Base-by-base conservation (phyloP, 2,329 filamentous ascomycete genomes). In the Cladophialophora psammophila region DNA sequence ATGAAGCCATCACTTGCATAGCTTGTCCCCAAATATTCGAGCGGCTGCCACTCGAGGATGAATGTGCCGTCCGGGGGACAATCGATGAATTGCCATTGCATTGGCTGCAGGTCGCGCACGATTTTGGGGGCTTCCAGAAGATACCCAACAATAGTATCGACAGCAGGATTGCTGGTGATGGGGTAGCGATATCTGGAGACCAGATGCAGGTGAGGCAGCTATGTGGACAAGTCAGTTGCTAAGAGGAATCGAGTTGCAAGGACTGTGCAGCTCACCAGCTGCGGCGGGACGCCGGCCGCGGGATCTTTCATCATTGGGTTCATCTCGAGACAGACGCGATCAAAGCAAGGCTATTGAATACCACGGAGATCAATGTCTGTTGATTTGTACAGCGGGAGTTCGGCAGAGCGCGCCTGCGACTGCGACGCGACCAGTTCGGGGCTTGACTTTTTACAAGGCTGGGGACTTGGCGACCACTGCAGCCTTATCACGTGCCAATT, bases 41-140 rank as follows among this genome's bases (percentile, higher is more conserved):
- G 83, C 1, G 94, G 91, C 78, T 97, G 93, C 94, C 94, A 98
- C 60, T 91, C 91, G 70, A 98, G 84, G 76, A 95, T 87, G 53
- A 97, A 86, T 8, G 90, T 90, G 64, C 93, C 93, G 79, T 96
- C 92, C 60, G 85, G 85, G 10, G 94, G 94, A 61, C 88, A 87
- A 74, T 95, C 89, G 64, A 98, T 87, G 78, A 94, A 97, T 54
- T 91, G 94, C 94, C 94, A 99, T 80, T 90, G 92, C 85, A 99
- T 94, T 2, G 94, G 88, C 57, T 93, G 90, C 71, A 89, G 85
- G 75, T 96, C 91, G 78, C 92, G 91, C 73, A 94, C 91, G 69
- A 97, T 91, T 76, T 92, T 90, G 8, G 94, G 92, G 45, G 93
- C 94, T 74, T 89, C 88, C 76, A 94, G 85, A 68, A 98, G 87